Evolutionary conservation across 768 basidiomycete genomes (phyloP).

Genomic region (Fibroporia radiculosa): DNA sequence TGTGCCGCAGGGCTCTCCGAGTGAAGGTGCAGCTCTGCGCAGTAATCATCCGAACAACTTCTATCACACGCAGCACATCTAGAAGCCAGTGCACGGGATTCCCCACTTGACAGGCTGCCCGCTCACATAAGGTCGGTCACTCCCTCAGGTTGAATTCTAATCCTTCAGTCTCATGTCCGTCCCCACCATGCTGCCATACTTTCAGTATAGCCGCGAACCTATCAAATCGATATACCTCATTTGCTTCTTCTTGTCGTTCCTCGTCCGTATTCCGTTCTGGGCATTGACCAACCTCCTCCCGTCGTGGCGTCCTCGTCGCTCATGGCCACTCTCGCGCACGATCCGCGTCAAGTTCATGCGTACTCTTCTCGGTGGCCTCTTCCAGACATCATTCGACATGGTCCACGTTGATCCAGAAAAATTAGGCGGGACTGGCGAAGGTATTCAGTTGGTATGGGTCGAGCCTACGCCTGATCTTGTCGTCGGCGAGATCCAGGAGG

Average conservation of each 20-base stretch:
- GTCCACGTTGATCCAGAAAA: not conserved
- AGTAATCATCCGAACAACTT: too few relatives aligned
- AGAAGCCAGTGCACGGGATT: too few relatives aligned
- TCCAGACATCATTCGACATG: not conserved
- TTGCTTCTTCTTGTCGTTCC: constrained; percentile 3
- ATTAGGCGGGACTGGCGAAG: not conserved
- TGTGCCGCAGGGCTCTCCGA: too few relatives aligned
- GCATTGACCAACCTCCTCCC: constrained; percentile 1
- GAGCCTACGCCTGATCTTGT: constrained; percentile 27
- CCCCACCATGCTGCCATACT: too few relatives aligned
- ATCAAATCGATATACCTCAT: too few relatives aligned
- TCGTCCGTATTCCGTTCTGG: constrained; percentile 6
- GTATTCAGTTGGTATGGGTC: constrained; percentile 23
- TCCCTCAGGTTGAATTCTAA: too few relatives aligned
- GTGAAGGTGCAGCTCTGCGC: too few relatives aligned
- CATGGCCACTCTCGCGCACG: constrained; percentile 7
- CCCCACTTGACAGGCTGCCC: too few relatives aligned
- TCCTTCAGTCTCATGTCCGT: too few relatives aligned
- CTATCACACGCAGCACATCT: too few relatives aligned
- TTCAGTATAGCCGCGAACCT: too few relatives aligned
- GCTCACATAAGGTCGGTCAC: too few relatives aligned
- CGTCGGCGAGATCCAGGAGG: constrained; percentile 21
- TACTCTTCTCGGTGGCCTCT: not conserved
- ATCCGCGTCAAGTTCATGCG: constrained; percentile 3
- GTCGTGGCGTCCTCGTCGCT: constrained; percentile 1